Percentiles rank a stretch among this genome's conserved stretches.
phyloP scores from a whole-genome alignment of 164 flowering plant species.

The Berberis vulgaris region DNA sequence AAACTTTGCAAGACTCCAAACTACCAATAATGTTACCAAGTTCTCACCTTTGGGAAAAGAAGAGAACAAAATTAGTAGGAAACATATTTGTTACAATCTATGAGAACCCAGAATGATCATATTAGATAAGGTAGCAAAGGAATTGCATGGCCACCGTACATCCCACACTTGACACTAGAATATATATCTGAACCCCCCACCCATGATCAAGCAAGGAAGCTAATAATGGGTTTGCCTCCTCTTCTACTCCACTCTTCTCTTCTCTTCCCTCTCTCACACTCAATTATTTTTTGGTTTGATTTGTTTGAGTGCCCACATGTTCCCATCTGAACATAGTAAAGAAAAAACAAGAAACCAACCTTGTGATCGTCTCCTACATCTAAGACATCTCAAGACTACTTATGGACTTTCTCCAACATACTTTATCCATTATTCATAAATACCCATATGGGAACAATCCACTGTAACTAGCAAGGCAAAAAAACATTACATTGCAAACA shows the following conservation, averaged over 20 bases:
- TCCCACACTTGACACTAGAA: background rate
- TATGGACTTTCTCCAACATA: no score
- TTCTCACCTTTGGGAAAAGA: background rate
- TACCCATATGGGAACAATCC: no score
- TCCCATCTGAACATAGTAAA: slow-evolving; percentile 4
- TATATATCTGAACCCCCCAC: background rate
- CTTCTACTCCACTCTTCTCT: no score
- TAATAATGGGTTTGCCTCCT: background rate
- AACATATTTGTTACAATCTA: background rate
- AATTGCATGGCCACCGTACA: background rate
- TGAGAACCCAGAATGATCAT: background rate
- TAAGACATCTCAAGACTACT: no score
- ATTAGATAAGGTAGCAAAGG: background rate
- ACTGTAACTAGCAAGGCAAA: no score
- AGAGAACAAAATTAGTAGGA: background rate
- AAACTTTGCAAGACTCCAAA: no score
- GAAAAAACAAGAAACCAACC: background rate
- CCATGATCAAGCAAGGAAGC: background rate
- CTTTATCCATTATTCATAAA: no score
- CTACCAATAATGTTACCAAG: no score
- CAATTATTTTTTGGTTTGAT: background rate
- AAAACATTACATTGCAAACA: no score
- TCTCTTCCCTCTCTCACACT: background rate
- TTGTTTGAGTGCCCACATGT: slow-evolving; percentile 7
- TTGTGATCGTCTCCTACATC: background rate